Evolutionary conservation across 108 stramenopile species (phyloP).

Genomic region (Skeletonema marinoi): DNA sequence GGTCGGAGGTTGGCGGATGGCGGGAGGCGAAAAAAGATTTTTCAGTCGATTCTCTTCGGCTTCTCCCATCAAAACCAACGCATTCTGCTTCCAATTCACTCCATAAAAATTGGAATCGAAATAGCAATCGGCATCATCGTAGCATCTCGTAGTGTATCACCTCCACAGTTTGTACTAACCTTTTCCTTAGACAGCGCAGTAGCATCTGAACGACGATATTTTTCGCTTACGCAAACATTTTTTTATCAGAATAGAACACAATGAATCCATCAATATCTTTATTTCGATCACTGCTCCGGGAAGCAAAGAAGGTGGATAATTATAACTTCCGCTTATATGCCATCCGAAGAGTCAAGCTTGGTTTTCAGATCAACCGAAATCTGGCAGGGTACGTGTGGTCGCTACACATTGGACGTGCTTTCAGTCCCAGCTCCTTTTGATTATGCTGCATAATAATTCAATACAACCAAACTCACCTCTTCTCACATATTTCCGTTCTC

Average conservation of each 20-base stretch:
- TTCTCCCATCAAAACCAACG: too few species aligned
- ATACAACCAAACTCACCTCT: background rate
- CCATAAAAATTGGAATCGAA: too few species aligned
- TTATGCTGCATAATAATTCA: background rate
- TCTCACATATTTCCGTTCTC: background rate
- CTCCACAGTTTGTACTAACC: too few species aligned
- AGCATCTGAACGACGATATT: too few species aligned
- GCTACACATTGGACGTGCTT: background rate
- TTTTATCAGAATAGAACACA: background rate
- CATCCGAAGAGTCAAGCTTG: constrained; percentile 67
- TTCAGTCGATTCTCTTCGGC: too few species aligned
- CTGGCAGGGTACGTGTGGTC: constrained; percentile 65
- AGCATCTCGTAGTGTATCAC: too few species aligned
- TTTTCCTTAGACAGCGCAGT: too few species aligned
- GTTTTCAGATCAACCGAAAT: constrained; percentile 66
- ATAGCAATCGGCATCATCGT: too few species aligned
- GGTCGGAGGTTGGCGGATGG: too few species aligned
- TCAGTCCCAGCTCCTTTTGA: background rate
- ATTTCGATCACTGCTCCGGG: constrained; percentile 69
- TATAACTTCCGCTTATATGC: constrained; percentile 87
- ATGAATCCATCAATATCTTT: constrained; percentile 45
- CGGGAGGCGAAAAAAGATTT: too few species aligned
- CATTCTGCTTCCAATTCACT: too few species aligned
- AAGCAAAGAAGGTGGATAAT: constrained; percentile 76
- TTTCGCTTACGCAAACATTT: background rate